Percentiles rank a stretch among this genome's conserved stretches.
phyloP scores from a whole-genome alignment of 495 filamentous ascomycete species.

The Cercophora samala region DNA sequence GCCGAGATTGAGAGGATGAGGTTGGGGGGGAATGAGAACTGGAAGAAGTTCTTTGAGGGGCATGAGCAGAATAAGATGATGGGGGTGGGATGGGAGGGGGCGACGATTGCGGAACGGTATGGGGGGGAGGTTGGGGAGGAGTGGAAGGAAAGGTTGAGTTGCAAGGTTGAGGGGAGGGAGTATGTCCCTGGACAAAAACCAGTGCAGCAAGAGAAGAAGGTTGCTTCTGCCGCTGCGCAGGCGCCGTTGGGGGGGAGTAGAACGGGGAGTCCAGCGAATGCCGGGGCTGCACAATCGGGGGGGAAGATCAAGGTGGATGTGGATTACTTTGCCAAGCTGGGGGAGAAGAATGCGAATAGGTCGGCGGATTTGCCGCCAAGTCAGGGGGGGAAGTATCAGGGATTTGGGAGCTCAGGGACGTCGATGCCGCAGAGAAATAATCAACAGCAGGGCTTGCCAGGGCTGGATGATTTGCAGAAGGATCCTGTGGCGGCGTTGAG shows the following conservation, averaged over 20 bases:
- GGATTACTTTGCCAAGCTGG: constrained; percentile 82
- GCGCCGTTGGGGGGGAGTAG: constrained; percentile 58
- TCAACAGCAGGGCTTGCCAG: constrained; percentile 48
- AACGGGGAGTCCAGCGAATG: constrained; percentile 57
- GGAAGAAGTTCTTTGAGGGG: constrained; percentile 75
- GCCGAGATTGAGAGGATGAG: constrained; percentile 84
- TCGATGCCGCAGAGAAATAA: constrained; percentile 44
- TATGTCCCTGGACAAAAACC: constrained; percentile 65
- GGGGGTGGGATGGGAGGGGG: constrained; percentile 66
- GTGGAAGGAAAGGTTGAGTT: constrained; percentile 85
- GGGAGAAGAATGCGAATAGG: constrained; percentile 72
- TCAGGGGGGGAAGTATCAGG: constrained; percentile 87
- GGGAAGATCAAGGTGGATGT: constrained; percentile 65
- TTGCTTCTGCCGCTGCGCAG: constrained; percentile 42
- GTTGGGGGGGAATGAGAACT: constrained; percentile 78
- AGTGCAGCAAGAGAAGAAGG: too few relatives aligned
- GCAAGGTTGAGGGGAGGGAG: constrained; percentile 79
- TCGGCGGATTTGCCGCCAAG: constrained; percentile 71
- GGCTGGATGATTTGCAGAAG: constrained; percentile 79
- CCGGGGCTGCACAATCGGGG: background rate
- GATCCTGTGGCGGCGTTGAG: constrained; percentile 85
- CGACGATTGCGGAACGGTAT: constrained; percentile 79
- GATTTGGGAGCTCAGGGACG: constrained; percentile 70
- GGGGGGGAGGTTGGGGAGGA: constrained; percentile 86
- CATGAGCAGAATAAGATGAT: constrained; percentile 62